Conservation (phyloP, 78 protist species). For the slime mould (Dictyostelium discoideum) region DNA sequence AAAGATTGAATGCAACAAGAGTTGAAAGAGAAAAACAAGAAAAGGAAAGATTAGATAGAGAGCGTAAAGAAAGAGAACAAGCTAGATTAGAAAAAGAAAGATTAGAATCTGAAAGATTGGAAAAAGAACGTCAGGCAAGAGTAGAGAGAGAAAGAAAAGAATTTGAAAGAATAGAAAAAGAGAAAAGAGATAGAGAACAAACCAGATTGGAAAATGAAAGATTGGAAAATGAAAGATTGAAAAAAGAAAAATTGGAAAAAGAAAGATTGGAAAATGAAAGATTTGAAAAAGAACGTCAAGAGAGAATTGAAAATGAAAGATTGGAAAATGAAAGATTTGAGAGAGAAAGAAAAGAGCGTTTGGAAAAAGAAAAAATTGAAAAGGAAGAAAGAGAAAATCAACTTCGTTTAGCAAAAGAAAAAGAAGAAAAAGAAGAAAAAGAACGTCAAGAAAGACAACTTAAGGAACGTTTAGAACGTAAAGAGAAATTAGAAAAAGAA, state of each 20-base stretch:
- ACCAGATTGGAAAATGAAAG: background rate
- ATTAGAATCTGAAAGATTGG: background rate
- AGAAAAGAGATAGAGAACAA: background rate
- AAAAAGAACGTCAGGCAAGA: background rate
- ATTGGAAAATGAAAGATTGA: too few species aligned
- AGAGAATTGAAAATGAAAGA: background rate
- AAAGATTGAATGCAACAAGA: background rate
- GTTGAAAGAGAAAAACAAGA: background rate
- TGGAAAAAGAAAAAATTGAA: background rate
- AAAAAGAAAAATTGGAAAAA: too few species aligned
- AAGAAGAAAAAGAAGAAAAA: background rate
- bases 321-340: background rate
- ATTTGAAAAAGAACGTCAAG: background rate
- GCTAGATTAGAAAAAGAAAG: background rate
- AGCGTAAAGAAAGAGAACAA: background rate
- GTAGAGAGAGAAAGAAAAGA: background rate
- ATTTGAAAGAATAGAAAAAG: background rate
- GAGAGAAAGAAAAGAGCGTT: conserved; percentile 6
- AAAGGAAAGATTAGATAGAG: background rate
- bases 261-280: background rate
- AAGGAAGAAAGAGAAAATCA: background rate
- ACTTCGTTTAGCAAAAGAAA: background rate
- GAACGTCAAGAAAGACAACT: conserved; percentile 15
- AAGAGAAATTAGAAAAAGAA: conserved; percentile 17
- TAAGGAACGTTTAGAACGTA: background rate